Base-by-base conservation (phyloP, 2,329 filamentous ascomycete genomes). In the Trichophyton rubrum region DNA sequence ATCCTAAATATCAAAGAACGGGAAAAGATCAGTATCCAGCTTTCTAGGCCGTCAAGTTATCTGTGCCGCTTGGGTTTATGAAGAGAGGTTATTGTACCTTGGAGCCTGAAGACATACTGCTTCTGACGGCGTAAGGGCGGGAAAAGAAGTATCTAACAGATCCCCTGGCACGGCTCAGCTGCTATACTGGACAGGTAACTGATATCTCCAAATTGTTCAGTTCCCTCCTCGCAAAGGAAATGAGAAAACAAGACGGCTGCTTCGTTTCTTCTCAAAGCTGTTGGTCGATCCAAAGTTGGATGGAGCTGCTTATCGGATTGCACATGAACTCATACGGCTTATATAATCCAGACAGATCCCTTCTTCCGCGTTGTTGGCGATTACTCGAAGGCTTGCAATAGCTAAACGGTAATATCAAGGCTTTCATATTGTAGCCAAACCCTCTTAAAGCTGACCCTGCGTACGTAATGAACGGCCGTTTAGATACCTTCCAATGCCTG, bases 1-100 rank as follows among this genome's bases (percentile, higher is more conserved):
- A 77, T 97, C 90, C 78, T 90, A 62, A 5, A 24, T 24, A 27
- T 33, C 15, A 33, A n/a, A 15, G 15, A n/a, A 53, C 49, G 33
- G 33, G 11, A 41, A n/a, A 15, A 9, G 20, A 57, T 57, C 27
- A 57, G 55, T 41, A 41, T 22, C 17, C 1, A 20, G 15, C 30
- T 40, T 15, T 4, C 7, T 15, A 20, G 22, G 6, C 11, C 4
- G 17, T n/a, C 24, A 22, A 27, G 3, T 24, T 57, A 8, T 3
- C 30, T 20, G 7, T n/a, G 17, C 24, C 7, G 43, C 8, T 51
- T 27, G 11, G 45, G 17, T 11, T 3, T 13, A 15, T 2, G 22
- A 51, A 11, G 22, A 1, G 62, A 56, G 65, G 11, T 5, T 9
- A 3, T 38, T 45, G 5, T 43, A 35, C 13, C 47, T 59, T 59